These are phyloP conservation scores for Seminavis robusta DNA, from an alignment of 108 stramenopile genomes.

Conservation along the genomic window DNA sequence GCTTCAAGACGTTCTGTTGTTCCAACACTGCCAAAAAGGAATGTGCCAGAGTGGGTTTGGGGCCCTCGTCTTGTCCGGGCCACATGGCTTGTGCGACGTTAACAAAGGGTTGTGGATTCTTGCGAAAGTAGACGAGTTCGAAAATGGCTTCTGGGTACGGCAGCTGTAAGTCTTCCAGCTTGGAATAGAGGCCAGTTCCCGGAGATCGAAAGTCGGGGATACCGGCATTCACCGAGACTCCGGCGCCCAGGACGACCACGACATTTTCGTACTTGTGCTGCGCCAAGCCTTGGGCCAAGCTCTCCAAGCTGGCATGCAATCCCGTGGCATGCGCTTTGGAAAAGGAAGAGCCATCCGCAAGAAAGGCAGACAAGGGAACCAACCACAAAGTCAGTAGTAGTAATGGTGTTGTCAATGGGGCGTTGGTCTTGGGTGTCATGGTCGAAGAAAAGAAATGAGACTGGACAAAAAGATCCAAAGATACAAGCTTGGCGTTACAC, in stretches of 20 bases:
- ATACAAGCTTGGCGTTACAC: too few relatives aligned
- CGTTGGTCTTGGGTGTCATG: too few relatives aligned
- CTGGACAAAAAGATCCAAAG: too few relatives aligned
- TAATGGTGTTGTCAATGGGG: too few relatives aligned
- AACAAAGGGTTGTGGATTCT: constrained; percentile 65
- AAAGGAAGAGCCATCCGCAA: too few relatives aligned
- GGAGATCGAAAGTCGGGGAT: constrained; percentile 90
- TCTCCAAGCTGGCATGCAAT: too few relatives aligned
- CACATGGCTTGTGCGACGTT: constrained; percentile 65
- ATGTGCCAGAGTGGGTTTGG: constrained; percentile 75
- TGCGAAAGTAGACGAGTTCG: constrained; percentile 72
- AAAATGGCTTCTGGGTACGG: constrained; percentile 89
- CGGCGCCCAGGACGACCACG: constrained; percentile 15
- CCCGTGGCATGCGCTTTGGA: too few relatives aligned
- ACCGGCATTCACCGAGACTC: constrained; percentile 56
- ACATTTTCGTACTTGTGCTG: too few relatives aligned
- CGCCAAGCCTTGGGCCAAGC: too few relatives aligned
- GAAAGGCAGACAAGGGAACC: too few relatives aligned
- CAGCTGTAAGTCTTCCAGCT: constrained; percentile 78
- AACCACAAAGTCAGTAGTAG: too few relatives aligned
- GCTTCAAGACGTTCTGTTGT: constrained; percentile 61
- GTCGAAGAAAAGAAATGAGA: too few relatives aligned
- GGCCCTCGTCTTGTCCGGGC: constrained; percentile 55
- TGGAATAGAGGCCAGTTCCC: constrained; percentile 86
- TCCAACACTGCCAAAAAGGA: constrained; percentile 76